Evolutionary conservation across 1,284 basidiomycete species (phyloP).

Genomic region (Fomitiporia mediterranea): DNA sequence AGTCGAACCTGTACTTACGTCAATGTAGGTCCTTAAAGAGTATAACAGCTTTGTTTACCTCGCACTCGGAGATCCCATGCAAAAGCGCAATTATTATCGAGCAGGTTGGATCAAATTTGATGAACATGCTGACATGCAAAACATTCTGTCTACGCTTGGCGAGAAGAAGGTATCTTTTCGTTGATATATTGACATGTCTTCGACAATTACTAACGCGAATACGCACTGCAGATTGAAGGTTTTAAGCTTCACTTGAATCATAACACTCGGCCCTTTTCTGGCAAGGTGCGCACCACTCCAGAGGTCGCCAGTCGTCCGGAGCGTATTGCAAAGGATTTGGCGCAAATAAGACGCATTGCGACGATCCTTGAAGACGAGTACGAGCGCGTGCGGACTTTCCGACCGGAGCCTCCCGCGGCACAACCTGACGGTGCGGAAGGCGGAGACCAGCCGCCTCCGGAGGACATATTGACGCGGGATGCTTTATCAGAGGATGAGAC

Average conservation of each 20-base stretch:
- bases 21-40: conserved; percentile 54
- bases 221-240: conserved; percentile 69
- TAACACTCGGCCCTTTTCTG: conserved; percentile 74
- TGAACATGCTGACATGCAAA: conserved; percentile 76
- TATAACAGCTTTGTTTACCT: conserved; percentile 74
- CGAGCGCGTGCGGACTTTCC: conserved; percentile 44
- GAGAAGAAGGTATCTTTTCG: conserved; percentile 71
- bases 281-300: conserved; percentile 74
- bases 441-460: conserved; percentile 33
- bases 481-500: conserved; percentile 52
- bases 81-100: conserved; percentile 87
- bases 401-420: conserved; percentile 31
- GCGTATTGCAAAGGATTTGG: conserved; percentile 73
- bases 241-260: conserved; percentile 89
- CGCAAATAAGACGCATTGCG: conserved; percentile 67
- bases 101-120: conserved; percentile 87
- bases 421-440: conserved; percentile 28
- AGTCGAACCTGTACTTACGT: background rate
- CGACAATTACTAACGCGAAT: background rate
- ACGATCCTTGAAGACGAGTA: conserved; percentile 69
- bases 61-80: conserved; percentile 83
- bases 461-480: conserved; percentile 42
- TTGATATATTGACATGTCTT: background rate
- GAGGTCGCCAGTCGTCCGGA: conserved; percentile 76
- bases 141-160: conserved; percentile 66